Percentiles rank a stretch among this genome's conserved stretches.
Evolutionary conservation across 495 filamentous ascomycete species (phyloP).

Genomic region (Penicillium parvum): DNA sequence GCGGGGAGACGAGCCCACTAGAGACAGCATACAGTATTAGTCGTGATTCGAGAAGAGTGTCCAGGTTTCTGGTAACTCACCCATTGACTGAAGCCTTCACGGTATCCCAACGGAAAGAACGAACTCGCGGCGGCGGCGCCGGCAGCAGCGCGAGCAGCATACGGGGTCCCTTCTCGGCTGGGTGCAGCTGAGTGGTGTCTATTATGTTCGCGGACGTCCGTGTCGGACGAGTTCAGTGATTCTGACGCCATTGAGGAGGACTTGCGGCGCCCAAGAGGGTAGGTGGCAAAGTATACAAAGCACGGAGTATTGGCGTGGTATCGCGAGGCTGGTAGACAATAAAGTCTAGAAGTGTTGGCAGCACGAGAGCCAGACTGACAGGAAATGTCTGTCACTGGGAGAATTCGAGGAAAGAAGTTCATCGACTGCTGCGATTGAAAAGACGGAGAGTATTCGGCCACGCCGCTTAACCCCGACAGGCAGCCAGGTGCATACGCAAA

Average conservation of each 20-base stretch:
- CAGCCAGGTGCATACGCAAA: constrained; percentile 9
- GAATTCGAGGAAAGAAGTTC: constrained; percentile 9
- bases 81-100: constrained; percentile 91
- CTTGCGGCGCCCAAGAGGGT: constrained; percentile 12
- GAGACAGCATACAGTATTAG: constrained; percentile 8
- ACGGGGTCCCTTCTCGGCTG: constrained; percentile 20
- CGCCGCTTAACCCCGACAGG: constrained; percentile 27
- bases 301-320: constrained; percentile 18
- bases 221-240: constrained; percentile 30
- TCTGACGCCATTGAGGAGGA: constrained; percentile 42
- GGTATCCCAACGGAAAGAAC: constrained; percentile 84
- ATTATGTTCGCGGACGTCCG: constrained; percentile 27
- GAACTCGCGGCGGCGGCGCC: constrained; percentile 29
- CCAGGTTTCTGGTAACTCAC: constrained; percentile 43
- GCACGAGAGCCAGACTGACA: constrained; percentile 5
- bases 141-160: constrained; percentile 40
- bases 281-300: constrained; percentile 15
- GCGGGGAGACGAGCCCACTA: constrained; percentile 83
- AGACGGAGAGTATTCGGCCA: constrained; percentile 22
- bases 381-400: constrained; percentile 7
- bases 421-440: constrained; percentile 12
- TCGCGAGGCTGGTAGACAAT: constrained; percentile 16
- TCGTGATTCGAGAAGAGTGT: not conserved
- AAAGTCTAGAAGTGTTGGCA: constrained; percentile 1
- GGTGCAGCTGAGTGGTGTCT: constrained; percentile 46